Evolutionary conservation across 257 asterid species (phyloP).

Genomic region (Plantago elongata): DNA sequence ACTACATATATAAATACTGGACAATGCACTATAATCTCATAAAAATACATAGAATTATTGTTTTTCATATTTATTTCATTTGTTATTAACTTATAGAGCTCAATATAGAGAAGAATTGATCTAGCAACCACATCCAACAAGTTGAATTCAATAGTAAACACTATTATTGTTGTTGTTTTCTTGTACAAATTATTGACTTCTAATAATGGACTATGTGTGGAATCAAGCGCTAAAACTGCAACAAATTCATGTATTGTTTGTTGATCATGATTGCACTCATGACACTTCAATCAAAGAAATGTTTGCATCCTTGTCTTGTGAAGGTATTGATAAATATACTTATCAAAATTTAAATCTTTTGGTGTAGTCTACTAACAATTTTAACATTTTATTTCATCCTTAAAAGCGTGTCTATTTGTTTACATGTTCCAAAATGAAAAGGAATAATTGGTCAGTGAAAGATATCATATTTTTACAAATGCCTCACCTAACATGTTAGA

Average conservation of each 20-base stretch:
- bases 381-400: too few relatives aligned
- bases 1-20: not conserved
- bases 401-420: too few relatives aligned
- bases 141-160: not conserved
- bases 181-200: too few relatives aligned
- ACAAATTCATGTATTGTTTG: conserved; percentile 24
- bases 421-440: too few relatives aligned
- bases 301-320: conserved; percentile 13
- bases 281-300: not conserved
- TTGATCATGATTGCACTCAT: conserved; percentile 16
- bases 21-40: not conserved
- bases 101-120: too few relatives aligned
- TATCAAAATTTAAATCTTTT: too few relatives aligned
- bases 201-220: not conserved
- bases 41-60: not conserved
- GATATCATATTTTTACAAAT: too few relatives aligned
- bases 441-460: too few relatives aligned
- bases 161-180: too few relatives aligned
- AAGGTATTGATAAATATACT: conserved; percentile 7
- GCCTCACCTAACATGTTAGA: too few relatives aligned
- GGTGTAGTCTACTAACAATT: too few relatives aligned
- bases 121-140: not conserved
- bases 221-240: not conserved
- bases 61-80: not conserved
- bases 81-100: too few relatives aligned